Conservation (phyloP, 805 yeast species). For the Candida silvicultrix region DNA sequence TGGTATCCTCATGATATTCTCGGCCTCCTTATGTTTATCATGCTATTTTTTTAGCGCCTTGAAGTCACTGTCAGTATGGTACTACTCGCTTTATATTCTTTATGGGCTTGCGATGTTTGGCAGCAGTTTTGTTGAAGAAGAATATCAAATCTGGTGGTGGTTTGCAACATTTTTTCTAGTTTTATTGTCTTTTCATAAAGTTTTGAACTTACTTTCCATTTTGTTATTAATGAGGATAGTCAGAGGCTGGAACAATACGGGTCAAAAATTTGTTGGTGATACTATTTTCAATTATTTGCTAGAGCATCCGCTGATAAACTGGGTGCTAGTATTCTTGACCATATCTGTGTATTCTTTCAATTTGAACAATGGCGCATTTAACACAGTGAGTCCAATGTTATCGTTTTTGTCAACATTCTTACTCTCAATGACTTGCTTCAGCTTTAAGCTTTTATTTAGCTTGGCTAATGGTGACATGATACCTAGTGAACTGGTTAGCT, state of each 20-base stretch:
- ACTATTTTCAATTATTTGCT: conserved; percentile 42
- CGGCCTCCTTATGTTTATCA: conserved; percentile 9
- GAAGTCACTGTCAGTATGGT: conserved; percentile 4
- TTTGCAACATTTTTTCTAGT: conserved; percentile 23
- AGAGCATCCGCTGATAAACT: conserved; percentile 27
- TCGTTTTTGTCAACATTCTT: conserved; percentile 42
- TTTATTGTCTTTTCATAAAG: conserved; percentile 6
- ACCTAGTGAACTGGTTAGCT: conserved; percentile 30
- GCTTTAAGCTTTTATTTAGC: conserved; percentile 51
- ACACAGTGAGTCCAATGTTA: conserved; percentile 21
- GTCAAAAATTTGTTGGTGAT: conserved; percentile 66
- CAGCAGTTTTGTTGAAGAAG: conserved; percentile 90
- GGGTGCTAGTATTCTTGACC: conserved; percentile 44
- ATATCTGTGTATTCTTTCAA: conserved; percentile 22
- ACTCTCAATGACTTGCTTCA: conserved; percentile 37
- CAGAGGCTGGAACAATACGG: conserved; percentile 84
- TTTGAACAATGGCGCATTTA: conserved; percentile 19
- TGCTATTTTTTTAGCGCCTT: conserved; percentile 1
- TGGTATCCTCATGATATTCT: conserved; percentile 19
- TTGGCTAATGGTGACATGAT: conserved; percentile 46
- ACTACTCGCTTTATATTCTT: conserved; percentile 23
- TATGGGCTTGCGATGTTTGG: conserved; percentile 65
- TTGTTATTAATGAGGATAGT: conserved; percentile 44
- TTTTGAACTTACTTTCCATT: conserved; percentile 3
- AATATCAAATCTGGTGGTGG: conserved; percentile 96